phyloP scores from a whole-genome alignment of 768 basidiomycete species.

The Termitomyces sp. region DNA sequence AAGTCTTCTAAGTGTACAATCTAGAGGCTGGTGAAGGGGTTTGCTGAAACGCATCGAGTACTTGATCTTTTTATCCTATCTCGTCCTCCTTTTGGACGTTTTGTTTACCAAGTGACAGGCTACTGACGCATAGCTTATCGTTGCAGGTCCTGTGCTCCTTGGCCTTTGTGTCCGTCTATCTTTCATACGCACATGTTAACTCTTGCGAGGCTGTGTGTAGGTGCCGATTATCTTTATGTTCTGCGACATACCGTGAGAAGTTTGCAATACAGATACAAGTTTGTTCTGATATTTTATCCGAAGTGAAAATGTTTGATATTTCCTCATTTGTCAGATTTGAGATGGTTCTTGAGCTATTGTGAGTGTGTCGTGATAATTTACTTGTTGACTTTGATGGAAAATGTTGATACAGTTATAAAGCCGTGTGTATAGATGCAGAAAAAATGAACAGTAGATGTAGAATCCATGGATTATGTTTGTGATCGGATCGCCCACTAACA shows the following conservation, averaged over 20 bases:
- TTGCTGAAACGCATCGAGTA: conserved; percentile 82
- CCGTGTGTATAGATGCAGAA: background rate
- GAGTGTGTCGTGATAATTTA: too few relatives aligned
- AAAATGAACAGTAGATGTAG: background rate
- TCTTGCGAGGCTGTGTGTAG: background rate
- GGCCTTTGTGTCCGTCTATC: background rate
- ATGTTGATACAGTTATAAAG: background rate
- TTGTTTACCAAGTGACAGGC: background rate
- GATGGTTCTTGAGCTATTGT: too few relatives aligned
- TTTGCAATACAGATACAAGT: background rate
- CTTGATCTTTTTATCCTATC: conserved; percentile 36
- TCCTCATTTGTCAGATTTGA: background rate
- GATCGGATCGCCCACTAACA: background rate
- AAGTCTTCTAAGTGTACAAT: conserved; percentile 76
- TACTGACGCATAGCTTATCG: background rate
- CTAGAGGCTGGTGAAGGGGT: conserved; percentile 55
- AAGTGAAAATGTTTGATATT: too few relatives aligned
- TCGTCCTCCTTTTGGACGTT: background rate
- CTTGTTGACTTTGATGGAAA: too few relatives aligned
- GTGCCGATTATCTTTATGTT: background rate
- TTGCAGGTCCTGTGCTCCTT: background rate
- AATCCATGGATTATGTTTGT: background rate
- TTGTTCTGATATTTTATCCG: too few relatives aligned
- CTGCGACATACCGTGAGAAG: background rate
- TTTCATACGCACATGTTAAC: background rate